Evolutionary conservation across 805 yeast genomes (phyloP).

Genomic region (Wickerhamiella parazyma): DNA sequence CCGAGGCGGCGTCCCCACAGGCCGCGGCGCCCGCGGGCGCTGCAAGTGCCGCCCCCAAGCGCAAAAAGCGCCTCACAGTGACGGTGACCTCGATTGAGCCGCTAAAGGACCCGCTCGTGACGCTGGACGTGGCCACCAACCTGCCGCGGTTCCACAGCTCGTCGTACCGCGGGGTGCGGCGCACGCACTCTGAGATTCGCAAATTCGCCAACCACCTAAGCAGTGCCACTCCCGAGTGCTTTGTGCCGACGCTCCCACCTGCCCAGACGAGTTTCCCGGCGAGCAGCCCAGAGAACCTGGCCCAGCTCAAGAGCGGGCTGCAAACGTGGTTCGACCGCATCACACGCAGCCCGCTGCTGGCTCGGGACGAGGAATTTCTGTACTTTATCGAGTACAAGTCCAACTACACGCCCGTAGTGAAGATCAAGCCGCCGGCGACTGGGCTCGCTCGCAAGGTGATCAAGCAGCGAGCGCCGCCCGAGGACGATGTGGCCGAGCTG

Average conservation of each 20-base stretch:
- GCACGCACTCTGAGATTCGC: constrained; percentile 67
- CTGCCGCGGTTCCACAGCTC: constrained; percentile 65
- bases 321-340: constrained; percentile 82
- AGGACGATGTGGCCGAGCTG: constrained; percentile 68
- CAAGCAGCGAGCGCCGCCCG: constrained; percentile 85
- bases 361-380: constrained; percentile 77
- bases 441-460: constrained; percentile 81
- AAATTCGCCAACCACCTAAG: constrained; percentile 65
- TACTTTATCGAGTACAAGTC: constrained; percentile 71
- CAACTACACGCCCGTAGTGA: constrained; percentile 48
- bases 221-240: constrained; percentile 77
- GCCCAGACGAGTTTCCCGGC: constrained; percentile 65
- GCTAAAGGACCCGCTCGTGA: constrained; percentile 64
- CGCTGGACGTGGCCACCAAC: constrained; percentile 55
- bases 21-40: neutral
- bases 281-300: constrained; percentile 70
- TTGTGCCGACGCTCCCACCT: constrained; percentile 77
- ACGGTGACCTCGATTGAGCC: constrained; percentile 60
- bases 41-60: neutral
- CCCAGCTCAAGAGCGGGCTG: constrained; percentile 41
- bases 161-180: constrained; percentile 55
- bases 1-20: neutral
- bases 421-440: constrained; percentile 54
- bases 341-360: constrained; percentile 58
- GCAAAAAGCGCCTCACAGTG: constrained; percentile 33